Evolutionary conservation across 108 stramenopile genomes (phyloP), one percentile per base, ranked within the genome.

Genomic region (Nitzschia palea): DNA sequence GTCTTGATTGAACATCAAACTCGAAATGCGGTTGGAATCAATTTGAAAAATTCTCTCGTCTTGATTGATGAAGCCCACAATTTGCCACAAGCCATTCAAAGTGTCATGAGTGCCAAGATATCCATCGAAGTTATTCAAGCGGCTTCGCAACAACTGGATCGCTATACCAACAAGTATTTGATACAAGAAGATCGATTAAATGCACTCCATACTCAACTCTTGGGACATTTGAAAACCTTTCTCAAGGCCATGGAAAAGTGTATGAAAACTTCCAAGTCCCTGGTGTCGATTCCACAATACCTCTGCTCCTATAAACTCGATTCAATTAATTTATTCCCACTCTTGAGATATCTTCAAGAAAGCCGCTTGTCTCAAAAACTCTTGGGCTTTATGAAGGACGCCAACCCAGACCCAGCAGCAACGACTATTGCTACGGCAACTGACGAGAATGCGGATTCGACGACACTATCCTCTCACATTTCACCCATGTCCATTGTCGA

Each of bases 61-160:
- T 69, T 99, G 17, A 66, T 98, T 36, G 99, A 99, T 67, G 99
- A 99, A 72, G 99, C 98, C 3, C 99, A 99, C 69, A 99, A 99
- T 72, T 33, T 98, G 25, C 91, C 95, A 9, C 95, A 95, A 62
- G 89, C 96, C 18, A 53, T 96, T 35, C 55, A 84, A 5, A 33
- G 42, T 22, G 31, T 94, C 31, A 78, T 80, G 34, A 82, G 86
- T 23, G 77, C 78, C 27, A 47, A 56, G 48, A 20, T 94, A 44
- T 63, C 85, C 3, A 47, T 88, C 26, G 37, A 72, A 22, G 68
- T 84, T 17, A 62, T 71, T 6, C 72, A 81, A 53, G 73, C 67
- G 9, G 88, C 89, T 25, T 20, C 74, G 23, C 48, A 70, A 12
- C 93, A 94, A 68, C 61, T 91, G n/a, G 22, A 50, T 26, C 61